Evolutionary conservation across 192 early-diverging fungal species (phyloP).

Genomic region (Anaeromyces robustus): DNA sequence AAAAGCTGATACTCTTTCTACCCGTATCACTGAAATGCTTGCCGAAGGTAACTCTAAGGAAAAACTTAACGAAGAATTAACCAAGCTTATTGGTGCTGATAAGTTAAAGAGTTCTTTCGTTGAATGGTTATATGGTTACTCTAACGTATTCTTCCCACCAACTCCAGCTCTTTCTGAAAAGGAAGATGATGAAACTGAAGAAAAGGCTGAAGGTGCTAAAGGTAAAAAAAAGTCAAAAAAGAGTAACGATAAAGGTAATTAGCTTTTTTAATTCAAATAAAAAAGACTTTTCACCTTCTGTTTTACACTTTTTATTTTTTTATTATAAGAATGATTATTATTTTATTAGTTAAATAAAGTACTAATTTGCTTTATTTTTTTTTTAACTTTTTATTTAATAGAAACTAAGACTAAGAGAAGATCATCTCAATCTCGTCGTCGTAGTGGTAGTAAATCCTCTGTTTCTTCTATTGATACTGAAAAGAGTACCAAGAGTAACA

Average conservation of each 20-base stretch:
- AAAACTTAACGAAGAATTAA: neutral
- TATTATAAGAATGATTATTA: too few relatives aligned
- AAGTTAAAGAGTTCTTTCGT: neutral
- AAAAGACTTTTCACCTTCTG: too few relatives aligned
- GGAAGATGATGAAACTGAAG: neutral
- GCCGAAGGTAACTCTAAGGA: neutral
- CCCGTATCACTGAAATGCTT: neutral
- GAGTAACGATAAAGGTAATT: neutral
- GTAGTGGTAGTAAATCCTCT: neutral
- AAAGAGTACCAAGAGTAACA: neutral
- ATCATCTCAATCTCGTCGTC: neutral
- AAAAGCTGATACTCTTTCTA: neutral
- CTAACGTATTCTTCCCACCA: neutral
- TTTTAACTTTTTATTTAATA: neutral
- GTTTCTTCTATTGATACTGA: neutral
- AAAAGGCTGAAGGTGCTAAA: neutral
- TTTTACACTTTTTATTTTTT: too few relatives aligned
- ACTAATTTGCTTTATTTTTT: too few relatives aligned
- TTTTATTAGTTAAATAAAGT: too few relatives aligned
- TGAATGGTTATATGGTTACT: neutral
- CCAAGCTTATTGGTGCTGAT: neutral
- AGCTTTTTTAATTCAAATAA: neutral
- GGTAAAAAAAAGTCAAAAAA: neutral
- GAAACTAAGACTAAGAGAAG: neutral
- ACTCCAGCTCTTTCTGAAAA: neutral